These are phyloP conservation scores for Penicillium sp. DNA, from an alignment of 2,329 filamentous ascomycete species.

Conservation along the genomic window DNA sequence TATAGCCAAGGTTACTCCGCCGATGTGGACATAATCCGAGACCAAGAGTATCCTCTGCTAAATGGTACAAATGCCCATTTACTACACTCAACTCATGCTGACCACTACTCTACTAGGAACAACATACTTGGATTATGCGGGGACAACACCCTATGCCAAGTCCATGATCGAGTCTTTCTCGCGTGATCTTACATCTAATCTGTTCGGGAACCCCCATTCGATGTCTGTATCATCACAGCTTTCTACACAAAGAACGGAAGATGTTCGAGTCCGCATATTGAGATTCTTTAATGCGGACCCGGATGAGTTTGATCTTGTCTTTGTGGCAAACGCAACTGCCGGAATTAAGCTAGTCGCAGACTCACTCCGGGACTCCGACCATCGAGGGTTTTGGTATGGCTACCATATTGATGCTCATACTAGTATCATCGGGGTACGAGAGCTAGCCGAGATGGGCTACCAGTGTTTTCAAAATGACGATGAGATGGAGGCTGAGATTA, in stretches of 20 bases:
- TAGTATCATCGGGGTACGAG: slow-evolving; percentile 76
- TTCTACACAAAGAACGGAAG: slow-evolving; percentile 71
- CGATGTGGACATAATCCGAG: slow-evolving; percentile 49
- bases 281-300: slow-evolving; percentile 79
- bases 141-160: slow-evolving; percentile 80
- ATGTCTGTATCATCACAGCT: slow-evolving; percentile 76
- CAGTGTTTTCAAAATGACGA: slow-evolving; percentile 64
- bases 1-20: slow-evolving; percentile 40
- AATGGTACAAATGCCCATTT: slow-evolving; percentile 29
- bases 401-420: slow-evolving; percentile 87
- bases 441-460: slow-evolving; percentile 61
- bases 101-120: slow-evolving; percentile 51
- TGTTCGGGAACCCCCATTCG: slow-evolving; percentile 93
- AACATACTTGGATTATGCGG: slow-evolving; percentile 89
- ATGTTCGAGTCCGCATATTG: slow-evolving; percentile 68
- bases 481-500: slow-evolving; percentile 65
- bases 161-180: slow-evolving; percentile 78
- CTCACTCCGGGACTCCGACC: slow-evolving; percentile 63
- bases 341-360: slow-evolving; percentile 85
- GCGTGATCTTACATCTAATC: slow-evolving; percentile 69
- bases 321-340: slow-evolving; percentile 88
- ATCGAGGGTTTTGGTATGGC: slow-evolving; percentile 71
- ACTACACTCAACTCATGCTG: not conserved
- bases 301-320: slow-evolving; percentile 79
- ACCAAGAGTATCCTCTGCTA: slow-evolving; percentile 48